Evolutionary conservation across 148 eudicot species (phyloP).

Genomic region (Camellia japonica): DNA sequence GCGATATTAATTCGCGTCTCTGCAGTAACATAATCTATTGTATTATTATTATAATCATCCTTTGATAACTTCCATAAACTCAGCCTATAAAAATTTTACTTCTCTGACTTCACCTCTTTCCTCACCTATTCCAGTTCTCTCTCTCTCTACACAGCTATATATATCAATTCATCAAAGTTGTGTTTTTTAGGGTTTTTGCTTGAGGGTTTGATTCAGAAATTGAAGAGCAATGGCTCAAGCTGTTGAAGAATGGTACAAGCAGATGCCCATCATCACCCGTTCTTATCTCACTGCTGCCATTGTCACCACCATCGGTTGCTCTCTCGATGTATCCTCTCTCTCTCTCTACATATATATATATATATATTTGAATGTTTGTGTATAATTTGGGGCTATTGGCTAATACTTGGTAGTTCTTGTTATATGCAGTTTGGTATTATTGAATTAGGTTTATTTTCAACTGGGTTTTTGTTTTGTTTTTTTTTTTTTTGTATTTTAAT

Average conservation of each 20-base stretch:
- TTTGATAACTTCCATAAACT: no score
- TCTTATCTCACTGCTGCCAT: conserved; percentile 92
- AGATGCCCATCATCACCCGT: conserved; percentile 95
- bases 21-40: no score
- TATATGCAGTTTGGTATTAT: neutral
- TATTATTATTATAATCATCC: no score
- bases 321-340: conserved; percentile 66
- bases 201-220: neutral
- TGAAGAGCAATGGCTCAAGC: conserved; percentile 68
- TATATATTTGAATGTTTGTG: neutral
- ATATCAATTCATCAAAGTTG: neutral
- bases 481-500: neutral
- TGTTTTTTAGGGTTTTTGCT: neutral
- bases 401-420: neutral
- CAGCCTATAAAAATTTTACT: no score
- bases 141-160: neutral
- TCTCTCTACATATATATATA: neutral
- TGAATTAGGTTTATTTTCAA: neutral
- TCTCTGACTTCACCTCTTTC: no score
- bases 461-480: neutral
- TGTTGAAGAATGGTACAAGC: conserved; percentile 96
- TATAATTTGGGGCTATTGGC: neutral
- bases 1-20: neutral
- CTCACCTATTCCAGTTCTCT: neutral
- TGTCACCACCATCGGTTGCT: conserved; percentile 80